A percentile compares a stretch with the other conserved stretches of the same genome.
These are phyloP conservation scores for Candida labiduridarum DNA, from an alignment of 1,139 yeast species.

Conservation along the genomic window DNA sequence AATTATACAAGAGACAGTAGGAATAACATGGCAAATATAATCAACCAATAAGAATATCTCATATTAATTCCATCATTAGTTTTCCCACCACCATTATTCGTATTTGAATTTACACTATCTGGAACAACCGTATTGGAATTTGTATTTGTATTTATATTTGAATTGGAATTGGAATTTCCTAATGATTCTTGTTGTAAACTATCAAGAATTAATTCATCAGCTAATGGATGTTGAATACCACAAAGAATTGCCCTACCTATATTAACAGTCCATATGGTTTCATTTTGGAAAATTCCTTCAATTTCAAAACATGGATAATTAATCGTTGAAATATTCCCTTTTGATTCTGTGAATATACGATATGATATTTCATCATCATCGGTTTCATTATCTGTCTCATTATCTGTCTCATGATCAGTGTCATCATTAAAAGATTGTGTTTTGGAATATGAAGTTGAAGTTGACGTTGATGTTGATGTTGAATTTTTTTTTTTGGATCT, in stretches of 20 bases:
- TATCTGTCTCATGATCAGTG: too few species aligned
- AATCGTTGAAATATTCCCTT: background rate
- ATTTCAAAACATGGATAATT: background rate
- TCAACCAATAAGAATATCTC: background rate
- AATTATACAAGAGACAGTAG: background rate
- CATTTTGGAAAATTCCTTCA: background rate
- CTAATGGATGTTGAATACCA: background rate
- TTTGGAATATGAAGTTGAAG: background rate
- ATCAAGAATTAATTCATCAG: background rate
- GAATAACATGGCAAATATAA: background rate
- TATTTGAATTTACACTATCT: background rate
- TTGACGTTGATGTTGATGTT: background rate
- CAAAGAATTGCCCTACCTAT: constrained; percentile 1
- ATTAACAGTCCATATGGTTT: background rate
- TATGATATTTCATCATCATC: background rate
- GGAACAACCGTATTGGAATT: too few species aligned
- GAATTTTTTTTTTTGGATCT: background rate
- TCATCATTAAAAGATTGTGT: too few species aligned
- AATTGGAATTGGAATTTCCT: too few species aligned
- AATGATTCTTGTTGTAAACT: background rate
- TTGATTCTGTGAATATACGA: background rate
- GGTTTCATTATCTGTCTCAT: background rate
- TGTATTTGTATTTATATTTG: too few species aligned
- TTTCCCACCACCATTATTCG: background rate
- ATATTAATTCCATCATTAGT: background rate